Evolutionary conservation across 2,329 filamentous ascomycete species (phyloP).

Genomic region (Salinomyces thailandicus): DNA sequence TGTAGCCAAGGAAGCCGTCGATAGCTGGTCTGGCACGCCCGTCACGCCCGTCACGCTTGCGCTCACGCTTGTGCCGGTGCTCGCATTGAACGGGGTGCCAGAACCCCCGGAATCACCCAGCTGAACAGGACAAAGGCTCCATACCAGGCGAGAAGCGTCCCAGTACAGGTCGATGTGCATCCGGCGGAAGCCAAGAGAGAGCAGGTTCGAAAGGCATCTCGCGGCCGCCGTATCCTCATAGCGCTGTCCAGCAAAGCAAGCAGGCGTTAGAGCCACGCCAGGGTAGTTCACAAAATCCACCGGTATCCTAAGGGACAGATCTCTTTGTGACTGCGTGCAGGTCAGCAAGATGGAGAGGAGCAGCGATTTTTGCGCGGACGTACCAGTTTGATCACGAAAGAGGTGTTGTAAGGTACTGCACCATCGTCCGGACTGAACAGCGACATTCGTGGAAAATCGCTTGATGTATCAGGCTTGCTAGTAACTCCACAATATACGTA

Average conservation of each 20-base stretch:
- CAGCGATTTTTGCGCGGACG: neutral
- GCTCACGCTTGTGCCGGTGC: constrained; percentile 1
- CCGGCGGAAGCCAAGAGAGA: constrained; percentile 49
- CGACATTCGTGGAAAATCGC: constrained; percentile 5
- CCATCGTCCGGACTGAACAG: constrained; percentile 19
- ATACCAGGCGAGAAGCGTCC: constrained; percentile 44
- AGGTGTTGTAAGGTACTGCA: constrained; percentile 12
- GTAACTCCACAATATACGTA: too few species aligned
- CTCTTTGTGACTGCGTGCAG: constrained; percentile 46
- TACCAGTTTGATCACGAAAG: constrained; percentile 23
- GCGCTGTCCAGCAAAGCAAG: constrained; percentile 46
- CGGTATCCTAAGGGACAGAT: constrained; percentile 48
- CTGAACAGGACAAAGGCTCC: constrained; percentile 52
- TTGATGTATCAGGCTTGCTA: too few species aligned
- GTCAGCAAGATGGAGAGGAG: constrained; percentile 3
- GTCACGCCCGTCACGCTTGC: too few species aligned
- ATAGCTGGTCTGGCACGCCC: neutral
- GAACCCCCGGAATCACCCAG: constrained; percentile 24
- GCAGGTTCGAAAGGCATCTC: constrained; percentile 52
- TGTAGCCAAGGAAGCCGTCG: too few species aligned
- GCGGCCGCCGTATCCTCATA: constrained; percentile 43
- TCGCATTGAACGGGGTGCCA: neutral
- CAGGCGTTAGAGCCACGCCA: constrained; percentile 46
- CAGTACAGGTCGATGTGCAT: constrained; percentile 54
- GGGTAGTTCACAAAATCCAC: constrained; percentile 52